Conservation (phyloP, 2,329 filamentous ascomycete species). For the Colletotrichum higginsianum region DNA sequence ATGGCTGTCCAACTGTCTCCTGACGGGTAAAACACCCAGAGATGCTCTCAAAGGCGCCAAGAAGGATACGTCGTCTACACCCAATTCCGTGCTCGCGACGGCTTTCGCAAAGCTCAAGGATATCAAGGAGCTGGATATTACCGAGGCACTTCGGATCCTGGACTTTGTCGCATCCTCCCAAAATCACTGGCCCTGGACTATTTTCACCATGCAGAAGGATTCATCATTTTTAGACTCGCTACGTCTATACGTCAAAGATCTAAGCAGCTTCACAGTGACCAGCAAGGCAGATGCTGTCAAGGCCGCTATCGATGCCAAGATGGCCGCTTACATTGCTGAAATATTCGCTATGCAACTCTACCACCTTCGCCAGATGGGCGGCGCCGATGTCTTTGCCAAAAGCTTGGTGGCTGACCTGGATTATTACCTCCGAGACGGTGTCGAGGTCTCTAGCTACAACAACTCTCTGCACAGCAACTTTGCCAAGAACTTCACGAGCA, state of each 20-base stretch:
- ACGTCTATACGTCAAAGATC: slow-evolving; percentile 75
- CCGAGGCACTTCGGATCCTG: slow-evolving; percentile 81
- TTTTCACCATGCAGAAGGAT: slow-evolving; percentile 83
- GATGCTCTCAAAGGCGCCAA: slow-evolving; percentile 75
- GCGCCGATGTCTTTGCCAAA: slow-evolving; percentile 75
- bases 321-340: slow-evolving; percentile 88
- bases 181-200: slow-evolving; percentile 96
- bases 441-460: slow-evolving; percentile 87
- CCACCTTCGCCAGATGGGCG: slow-evolving; percentile 82
- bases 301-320: slow-evolving; percentile 74
- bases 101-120: slow-evolving; percentile 80
- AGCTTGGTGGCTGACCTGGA: slow-evolving; percentile 81
- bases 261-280: slow-evolving; percentile 67
- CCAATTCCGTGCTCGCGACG: slow-evolving; percentile 78
- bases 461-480: slow-evolving; percentile 88
- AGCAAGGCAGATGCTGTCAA: slow-evolving; percentile 69
- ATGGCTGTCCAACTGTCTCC: slow-evolving; percentile 94
- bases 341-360: slow-evolving; percentile 94
- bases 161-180: slow-evolving; percentile 91
- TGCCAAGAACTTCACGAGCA: slow-evolving; percentile 84
- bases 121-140: slow-evolving; percentile 75
- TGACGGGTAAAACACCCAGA: slow-evolving; percentile 89
- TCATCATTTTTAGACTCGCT: slow-evolving; percentile 80
- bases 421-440: slow-evolving; percentile 85
- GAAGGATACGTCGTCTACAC: slow-evolving; percentile 64